Base-by-base conservation (phyloP, 2,329 filamentous ascomycete species). In the Monosporascus sp. region DNA sequence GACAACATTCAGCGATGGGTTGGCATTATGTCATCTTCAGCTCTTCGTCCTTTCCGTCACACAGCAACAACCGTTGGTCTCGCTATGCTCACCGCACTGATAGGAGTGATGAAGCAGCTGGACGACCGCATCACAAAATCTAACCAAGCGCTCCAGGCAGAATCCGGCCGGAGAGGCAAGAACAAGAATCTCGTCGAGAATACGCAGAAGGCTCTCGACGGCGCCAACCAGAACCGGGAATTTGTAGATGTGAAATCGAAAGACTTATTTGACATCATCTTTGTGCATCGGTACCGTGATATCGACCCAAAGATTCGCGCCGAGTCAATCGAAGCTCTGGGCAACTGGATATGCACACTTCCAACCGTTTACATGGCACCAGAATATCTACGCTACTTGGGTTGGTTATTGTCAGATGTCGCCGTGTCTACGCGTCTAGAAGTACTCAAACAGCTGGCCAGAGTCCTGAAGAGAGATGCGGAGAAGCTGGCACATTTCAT, bases 271-370 rank as follows among this genome's bases (percentile, higher is more conserved):
- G 89, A 96, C 61, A 89, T 89, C 2, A 86, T 97, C 47, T 99
- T 96, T 67, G 88, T 97, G 31, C 93, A 99, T 71, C 86, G 94
- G 48, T 99, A 97, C 70, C 89, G 94, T 56, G 94, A 99, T 67
- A 84, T 97, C 31, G 94, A 99, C 65, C 84, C 90, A 7, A 89
- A 84, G 63, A 96, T 99, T 60, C 84, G 94, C 51, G 85, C 87
- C 1, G 93, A 97, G 65, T 97, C 93, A 66, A 86, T 96, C 24
- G 85, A 88, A 58, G 90, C 91, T 16, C 78, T 99, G 8, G 91
- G 92, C 27, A 81, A 85, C 41, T 99, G 94, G 94, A 95, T 97
- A 61, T 81, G 86, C 67, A 82, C 82, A 11, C 84, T 96, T 50
- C 90, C 92, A 2, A 90, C 91, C 47, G 81, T 89, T 46, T 99